These are phyloP conservation scores for Sporobolomyces phaffii DNA, from an alignment of 768 basidiomycete genomes.

Conservation along the genomic window DNA sequence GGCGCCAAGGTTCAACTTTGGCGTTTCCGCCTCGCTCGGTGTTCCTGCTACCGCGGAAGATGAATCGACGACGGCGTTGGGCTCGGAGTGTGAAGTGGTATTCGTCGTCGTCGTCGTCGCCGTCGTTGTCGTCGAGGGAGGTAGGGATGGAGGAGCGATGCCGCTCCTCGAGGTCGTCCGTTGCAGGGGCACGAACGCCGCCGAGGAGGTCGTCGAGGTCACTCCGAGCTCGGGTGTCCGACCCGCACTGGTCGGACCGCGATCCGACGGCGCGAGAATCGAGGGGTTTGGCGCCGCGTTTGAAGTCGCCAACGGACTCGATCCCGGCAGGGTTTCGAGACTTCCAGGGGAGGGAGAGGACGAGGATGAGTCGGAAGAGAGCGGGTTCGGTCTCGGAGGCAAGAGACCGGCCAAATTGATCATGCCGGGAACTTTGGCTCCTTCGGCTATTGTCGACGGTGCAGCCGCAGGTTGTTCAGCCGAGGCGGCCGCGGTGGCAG, in stretches of 20 bases:
- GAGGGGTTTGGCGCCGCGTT: not conserved
- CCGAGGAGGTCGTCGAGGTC: slow-evolving; percentile 1
- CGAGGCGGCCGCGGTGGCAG: slow-evolving; percentile 57
- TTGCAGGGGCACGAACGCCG: slow-evolving; percentile 30
- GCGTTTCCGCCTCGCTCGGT: no score
- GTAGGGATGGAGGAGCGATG: not conserved
- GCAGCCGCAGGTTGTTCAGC: not conserved
- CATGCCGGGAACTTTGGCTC: slow-evolving; percentile 12
- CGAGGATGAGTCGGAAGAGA: not conserved
- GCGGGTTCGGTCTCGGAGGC: not conserved
- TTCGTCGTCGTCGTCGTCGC: not conserved
- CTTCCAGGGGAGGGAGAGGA: not conserved
- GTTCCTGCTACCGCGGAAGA: no score
- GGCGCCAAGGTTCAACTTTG: no score
- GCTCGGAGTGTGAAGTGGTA: no score
- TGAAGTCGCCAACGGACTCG: not conserved
- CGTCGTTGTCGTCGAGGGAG: not conserved
- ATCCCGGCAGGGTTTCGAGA: not conserved
- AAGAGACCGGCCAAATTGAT: slow-evolving; percentile 4
- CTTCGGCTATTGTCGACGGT: not conserved
- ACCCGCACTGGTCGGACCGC: no score
- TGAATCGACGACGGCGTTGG: no score
- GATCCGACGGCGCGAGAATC: not conserved
- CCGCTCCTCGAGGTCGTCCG: slow-evolving; percentile 16
- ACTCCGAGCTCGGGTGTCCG: no score